A percentile compares a stretch with the other conserved stretches of the same genome.
These are phyloP conservation scores for Candida dajiaensis DNA, from an alignment of 805 yeast species.

Conservation along the genomic window DNA sequence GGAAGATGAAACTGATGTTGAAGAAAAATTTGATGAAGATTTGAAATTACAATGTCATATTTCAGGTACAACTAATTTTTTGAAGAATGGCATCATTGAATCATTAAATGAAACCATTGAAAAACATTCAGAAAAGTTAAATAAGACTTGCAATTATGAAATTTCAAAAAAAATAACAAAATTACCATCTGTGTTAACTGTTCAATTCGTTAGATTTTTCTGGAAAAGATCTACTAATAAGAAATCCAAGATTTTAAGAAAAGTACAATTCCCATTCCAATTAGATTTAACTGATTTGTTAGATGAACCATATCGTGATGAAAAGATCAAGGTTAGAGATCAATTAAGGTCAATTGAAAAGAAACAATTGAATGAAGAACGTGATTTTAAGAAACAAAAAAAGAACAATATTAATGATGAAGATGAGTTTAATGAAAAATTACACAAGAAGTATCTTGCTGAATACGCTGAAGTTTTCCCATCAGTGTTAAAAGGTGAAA, in stretches of 20 bases:
- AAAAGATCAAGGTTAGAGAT: conserved; percentile 70
- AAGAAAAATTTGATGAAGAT: conserved; percentile 48
- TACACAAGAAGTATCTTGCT: conserved; percentile 43
- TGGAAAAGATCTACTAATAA: conserved; percentile 91
- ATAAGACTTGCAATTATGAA: conserved; percentile 65
- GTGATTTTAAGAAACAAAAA: conserved; percentile 62
- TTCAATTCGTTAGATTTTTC: conserved; percentile 90
- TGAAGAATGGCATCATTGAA: conserved; percentile 75
- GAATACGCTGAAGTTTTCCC: conserved; percentile 42
- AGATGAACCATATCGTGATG: conserved; percentile 65
- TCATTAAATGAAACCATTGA: conserved; percentile 74
- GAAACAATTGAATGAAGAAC: conserved; percentile 61
- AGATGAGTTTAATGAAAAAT: conserved; percentile 41
- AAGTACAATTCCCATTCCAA: conserved; percentile 92
- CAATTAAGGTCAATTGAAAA: conserved; percentile 70
- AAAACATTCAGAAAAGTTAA: conserved; percentile 67
- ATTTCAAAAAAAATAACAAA: conserved; percentile 55
- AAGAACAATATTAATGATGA: conserved; percentile 41
- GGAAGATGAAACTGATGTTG: conserved; percentile 45
- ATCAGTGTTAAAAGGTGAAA: conserved; percentile 55
- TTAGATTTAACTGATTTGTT: conserved; percentile 82
- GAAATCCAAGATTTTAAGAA: conserved; percentile 90
- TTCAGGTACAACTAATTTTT: conserved; percentile 74
- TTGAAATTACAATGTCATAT: conserved; percentile 86
- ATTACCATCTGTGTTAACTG: conserved; percentile 81